A percentile compares a stretch with the other conserved stretches of the same genome.
These are phyloP conservation scores for Leccinum pellstonianum DNA, from an alignment of 768 basidiomycete species.

Conservation along the genomic window DNA sequence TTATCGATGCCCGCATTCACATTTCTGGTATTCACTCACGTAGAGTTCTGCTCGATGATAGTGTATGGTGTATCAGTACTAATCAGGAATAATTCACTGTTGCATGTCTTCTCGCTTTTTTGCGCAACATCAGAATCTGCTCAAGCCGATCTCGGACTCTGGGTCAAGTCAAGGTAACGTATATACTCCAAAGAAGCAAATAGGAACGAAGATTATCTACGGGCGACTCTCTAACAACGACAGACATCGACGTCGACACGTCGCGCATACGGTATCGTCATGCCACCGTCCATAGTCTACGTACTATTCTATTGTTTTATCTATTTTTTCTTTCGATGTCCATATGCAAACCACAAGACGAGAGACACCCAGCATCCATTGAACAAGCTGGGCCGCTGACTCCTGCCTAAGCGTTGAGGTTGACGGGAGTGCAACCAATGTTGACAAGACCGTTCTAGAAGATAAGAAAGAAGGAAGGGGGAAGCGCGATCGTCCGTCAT, in stretches of 20 bases:
- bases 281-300: no score
- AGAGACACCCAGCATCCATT: no score
- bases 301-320: not conserved
- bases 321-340: not conserved
- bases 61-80: constrained; percentile 16
- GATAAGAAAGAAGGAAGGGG: not conserved
- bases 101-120: not conserved
- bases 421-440: constrained; percentile 10
- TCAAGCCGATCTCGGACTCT: no score
- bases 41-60: constrained; percentile 11
- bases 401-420: not conserved
- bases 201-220: not conserved
- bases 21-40: not conserved
- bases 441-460: constrained; percentile 7
- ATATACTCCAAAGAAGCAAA: no score
- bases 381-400: not conserved
- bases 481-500: not conserved
- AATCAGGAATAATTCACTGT: not conserved
- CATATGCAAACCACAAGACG: not conserved
- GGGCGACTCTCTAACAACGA: not conserved
- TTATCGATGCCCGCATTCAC: constrained; percentile 9
- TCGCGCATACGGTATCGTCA: no score
- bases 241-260: not conserved
- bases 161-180: not conserved
- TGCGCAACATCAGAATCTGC: no score